Evolutionary conservation across 2,329 filamentous ascomycete species (phyloP).

Genomic region (Penicillium sp.): DNA sequence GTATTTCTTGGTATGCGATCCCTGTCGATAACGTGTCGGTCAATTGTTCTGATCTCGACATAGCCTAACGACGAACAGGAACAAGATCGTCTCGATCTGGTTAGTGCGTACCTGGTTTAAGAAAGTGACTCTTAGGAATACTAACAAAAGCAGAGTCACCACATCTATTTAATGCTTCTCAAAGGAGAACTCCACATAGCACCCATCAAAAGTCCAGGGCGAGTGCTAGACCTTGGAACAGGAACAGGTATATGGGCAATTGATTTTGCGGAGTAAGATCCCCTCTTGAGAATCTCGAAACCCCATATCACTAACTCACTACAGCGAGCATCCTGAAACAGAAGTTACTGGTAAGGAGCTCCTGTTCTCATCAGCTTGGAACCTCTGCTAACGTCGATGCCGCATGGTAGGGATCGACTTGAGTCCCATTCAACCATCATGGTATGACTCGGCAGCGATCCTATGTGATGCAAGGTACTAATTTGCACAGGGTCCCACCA

Average conservation of each 20-base stretch:
- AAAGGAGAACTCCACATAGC: slow-evolving; percentile 27
- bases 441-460: slow-evolving; percentile 13
- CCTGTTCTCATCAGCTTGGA: neutral
- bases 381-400: slow-evolving; percentile 1
- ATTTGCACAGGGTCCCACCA: slow-evolving; percentile 28
- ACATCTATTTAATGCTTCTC: slow-evolving; percentile 34
- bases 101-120: slow-evolving; percentile 13
- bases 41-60: neutral
- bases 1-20: slow-evolving; percentile 25
- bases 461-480: neutral
- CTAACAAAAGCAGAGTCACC: slow-evolving; percentile 27
- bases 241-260: slow-evolving; percentile 39
- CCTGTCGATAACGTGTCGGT: neutral
- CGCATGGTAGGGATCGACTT: slow-evolving; percentile 26
- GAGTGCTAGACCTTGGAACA: slow-evolving; percentile 35
- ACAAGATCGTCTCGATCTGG: slow-evolving; percentile 34
- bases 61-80: slow-evolving; percentile 35
- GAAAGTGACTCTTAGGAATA: neutral
- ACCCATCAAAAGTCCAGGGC: slow-evolving; percentile 24
- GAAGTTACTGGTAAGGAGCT: slow-evolving; percentile 28
- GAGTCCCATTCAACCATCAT: slow-evolving; percentile 31
- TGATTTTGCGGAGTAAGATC: slow-evolving; percentile 34
- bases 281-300: neutral
- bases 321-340: slow-evolving; percentile 25
- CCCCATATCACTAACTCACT: neutral